phyloP scores from a whole-genome alignment of 257 asterid species.

The Lithospermum erythrorhizon region DNA sequence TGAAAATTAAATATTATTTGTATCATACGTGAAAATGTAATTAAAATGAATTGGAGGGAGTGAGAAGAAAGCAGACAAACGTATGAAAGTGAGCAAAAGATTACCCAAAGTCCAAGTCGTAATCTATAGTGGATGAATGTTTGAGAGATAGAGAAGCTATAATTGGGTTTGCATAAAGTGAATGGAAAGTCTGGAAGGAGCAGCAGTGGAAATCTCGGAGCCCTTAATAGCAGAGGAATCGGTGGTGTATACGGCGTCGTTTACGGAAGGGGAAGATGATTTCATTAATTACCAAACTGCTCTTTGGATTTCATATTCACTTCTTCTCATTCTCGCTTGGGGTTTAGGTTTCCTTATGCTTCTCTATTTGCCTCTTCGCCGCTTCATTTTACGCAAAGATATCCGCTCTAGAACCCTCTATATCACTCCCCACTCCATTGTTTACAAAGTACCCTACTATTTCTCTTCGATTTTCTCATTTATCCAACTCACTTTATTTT shows the following conservation, averaged over 20 bases:
- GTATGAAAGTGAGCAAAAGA: no score
- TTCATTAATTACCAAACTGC: slow-evolving; percentile 51
- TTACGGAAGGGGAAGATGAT: slow-evolving; percentile 44
- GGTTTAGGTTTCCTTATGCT: slow-evolving; percentile 72
- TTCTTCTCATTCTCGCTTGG: slow-evolving; percentile 54
- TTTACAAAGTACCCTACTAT: slow-evolving; percentile 64
- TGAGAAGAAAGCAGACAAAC: no score
- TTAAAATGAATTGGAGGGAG: no score
- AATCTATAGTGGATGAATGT: no score
- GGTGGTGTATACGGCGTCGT: slow-evolving; percentile 51
- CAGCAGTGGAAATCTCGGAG: slow-evolving; percentile 35
- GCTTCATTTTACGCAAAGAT: slow-evolving; percentile 44
- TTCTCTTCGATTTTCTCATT: no score
- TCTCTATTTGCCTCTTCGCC: slow-evolving; percentile 55
- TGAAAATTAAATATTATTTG: no score
- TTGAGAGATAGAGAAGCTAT: no score
- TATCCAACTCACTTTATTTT: no score
- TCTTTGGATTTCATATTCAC: slow-evolving; percentile 50
- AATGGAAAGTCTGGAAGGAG: slow-evolving; percentile 30
- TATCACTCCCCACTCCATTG: slow-evolving; percentile 49
- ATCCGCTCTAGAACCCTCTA: slow-evolving; percentile 58
- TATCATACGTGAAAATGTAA: no score
- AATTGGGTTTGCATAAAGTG: no score
- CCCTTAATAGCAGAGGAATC: slow-evolving; percentile 34
- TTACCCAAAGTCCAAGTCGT: no score